Evolutionary conservation across 2,329 filamentous ascomycete species (phyloP).

Genomic region (Fusarium burgessii): DNA sequence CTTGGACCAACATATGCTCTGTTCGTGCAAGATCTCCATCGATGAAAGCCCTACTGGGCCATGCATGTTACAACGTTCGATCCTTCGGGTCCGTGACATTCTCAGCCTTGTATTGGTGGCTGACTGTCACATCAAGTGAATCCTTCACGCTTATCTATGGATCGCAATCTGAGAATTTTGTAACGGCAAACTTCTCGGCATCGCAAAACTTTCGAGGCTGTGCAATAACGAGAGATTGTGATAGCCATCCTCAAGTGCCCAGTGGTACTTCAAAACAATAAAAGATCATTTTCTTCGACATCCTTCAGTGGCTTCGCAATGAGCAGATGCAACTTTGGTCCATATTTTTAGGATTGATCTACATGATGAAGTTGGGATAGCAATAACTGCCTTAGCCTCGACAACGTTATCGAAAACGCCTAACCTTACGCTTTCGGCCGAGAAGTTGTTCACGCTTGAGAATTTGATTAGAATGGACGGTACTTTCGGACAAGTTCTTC

Average conservation of each 20-base stretch:
- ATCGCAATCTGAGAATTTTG: neutral
- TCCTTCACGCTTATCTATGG: constrained; percentile 1
- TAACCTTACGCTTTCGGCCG: neutral
- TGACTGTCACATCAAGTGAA: neutral
- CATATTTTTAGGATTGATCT: neutral
- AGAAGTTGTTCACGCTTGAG: too few relatives aligned
- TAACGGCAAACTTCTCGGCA: neutral
- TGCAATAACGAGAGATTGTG: neutral
- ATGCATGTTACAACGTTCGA: neutral
- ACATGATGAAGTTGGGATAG: neutral
- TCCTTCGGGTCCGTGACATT: neutral
- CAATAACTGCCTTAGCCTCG: neutral
- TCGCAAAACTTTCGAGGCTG: neutral
- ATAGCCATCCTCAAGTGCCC: neutral
- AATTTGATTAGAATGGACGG: too few relatives aligned
- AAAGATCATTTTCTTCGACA: accelerated
- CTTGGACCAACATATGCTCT: neutral
- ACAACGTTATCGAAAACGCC: neutral
- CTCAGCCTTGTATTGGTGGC: neutral
- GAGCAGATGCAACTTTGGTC: neutral
- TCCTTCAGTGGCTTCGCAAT: accelerated
- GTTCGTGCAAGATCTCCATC: neutral
- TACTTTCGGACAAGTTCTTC: neutral
- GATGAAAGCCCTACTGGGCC: neutral
- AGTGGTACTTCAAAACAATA: neutral